Base-by-base conservation (phyloP, 1,284 basidiomycete genomes). In the Stygiomarasmius scandens region DNA sequence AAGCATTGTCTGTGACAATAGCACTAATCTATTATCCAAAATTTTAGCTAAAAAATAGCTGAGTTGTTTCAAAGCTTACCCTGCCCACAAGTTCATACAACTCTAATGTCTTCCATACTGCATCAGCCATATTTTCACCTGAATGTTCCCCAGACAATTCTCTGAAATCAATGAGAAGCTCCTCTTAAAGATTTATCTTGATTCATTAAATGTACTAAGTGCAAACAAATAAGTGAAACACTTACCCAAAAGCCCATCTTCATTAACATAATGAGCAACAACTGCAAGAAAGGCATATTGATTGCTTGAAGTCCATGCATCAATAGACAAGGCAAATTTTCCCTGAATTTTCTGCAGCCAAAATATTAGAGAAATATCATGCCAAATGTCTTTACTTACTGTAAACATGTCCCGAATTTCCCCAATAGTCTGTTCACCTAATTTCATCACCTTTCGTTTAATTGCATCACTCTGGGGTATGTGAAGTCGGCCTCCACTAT, bases 51-150 rank as follows among this genome's bases (percentile, higher is more conserved):
- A 34, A 32, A 6, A 16, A 10, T 11, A 49, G 19, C 12, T 22
- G 22, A 14, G 23, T 8, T 47, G n/a, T 12, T 19, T 22, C 6
- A 55, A 34, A 54, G 58, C 32, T 11, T 54, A 69, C 65, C 41
- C 60, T 44, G 19, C 64, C 55, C 10, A 49, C 19, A 4, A 72
- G 38, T 0, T 64, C 64, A 54, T 69, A 72, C 9, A 50, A 49
- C 14, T 61, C 43, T 1, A 73, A 32, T 0, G 67, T 71, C 6
- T 55, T 54, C 71, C 71, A 74, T 0, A 74, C 71, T 5, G 57
- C 63, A 0, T 63, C 65, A 0, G 68, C 69, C 64, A 74, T 70
- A 47, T 75, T 75, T 41, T 71, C 66, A 1, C 71, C 68, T 0
- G 64, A 65, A 51, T 75, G 71, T 27, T 66, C 63, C 0, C 71